Percentiles rank a stretch among this genome's conserved stretches.
Conservation (phyloP, 345 rosid genomes). For the Pugionium cornutum region DNA sequence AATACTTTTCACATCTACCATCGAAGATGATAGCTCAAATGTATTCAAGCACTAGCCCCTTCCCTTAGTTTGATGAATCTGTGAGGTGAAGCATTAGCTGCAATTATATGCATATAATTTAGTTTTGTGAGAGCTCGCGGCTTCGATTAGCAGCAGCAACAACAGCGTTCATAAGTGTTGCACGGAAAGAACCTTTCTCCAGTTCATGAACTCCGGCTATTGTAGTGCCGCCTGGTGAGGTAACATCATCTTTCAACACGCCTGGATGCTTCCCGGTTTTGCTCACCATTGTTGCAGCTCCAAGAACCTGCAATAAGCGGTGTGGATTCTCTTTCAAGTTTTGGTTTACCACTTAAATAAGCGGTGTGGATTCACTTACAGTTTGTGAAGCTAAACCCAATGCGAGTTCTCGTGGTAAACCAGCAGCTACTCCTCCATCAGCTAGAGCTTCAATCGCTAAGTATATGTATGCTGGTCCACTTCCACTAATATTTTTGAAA, state of each 20-base stretch:
- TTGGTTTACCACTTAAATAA: not conserved
- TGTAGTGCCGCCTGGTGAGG: constrained; percentile 93
- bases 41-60: not conserved
- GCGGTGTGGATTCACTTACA: constrained; percentile 46
- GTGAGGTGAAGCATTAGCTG: constrained; percentile 9
- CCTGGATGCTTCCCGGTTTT: constrained; percentile 89
- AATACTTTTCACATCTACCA: constrained; percentile 20
- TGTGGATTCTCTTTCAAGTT: constrained; percentile 6
- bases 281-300: constrained; percentile 82
- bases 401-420: constrained; percentile 91
- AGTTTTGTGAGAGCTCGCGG: constrained; percentile 63
- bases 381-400: constrained; percentile 83
- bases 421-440: constrained; percentile 98
- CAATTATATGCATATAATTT: not conserved
- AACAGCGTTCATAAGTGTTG: constrained; percentile 83
- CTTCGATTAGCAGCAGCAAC: constrained; percentile 80
- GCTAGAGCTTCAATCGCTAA: constrained; percentile 94
- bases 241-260: constrained; percentile 85
- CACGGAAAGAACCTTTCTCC: constrained; percentile 87
- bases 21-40: constrained; percentile 3
- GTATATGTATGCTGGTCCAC: constrained; percentile 89
- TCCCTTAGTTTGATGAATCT: constrained; percentile 18
- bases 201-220: constrained; percentile 84
- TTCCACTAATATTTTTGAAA: constrained; percentile 57
- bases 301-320: constrained; percentile 62